Conservation (phyloP, 202 grass and related monocot species). For the Miscanthus sacchariflorus region DNA sequence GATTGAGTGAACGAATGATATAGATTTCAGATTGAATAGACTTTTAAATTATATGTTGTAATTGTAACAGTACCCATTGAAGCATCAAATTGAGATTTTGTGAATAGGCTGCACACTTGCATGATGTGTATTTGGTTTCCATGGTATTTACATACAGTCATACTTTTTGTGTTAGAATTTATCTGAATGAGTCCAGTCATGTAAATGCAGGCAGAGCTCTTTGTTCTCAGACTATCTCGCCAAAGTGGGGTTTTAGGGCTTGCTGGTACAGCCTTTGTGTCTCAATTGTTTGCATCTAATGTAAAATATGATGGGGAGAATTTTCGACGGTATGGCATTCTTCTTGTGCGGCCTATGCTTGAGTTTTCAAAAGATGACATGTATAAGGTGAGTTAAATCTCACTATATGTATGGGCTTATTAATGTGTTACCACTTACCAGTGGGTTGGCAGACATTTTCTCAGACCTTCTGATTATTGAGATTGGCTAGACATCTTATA, state of each 20-base stretch:
- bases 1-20: constrained; percentile 33
- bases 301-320: constrained; percentile 62
- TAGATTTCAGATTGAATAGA: constrained; percentile 7
- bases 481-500: not conserved
- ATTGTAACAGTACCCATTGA: not conserved
- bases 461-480: constrained; percentile 12
- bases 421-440: constrained; percentile 2
- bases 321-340: constrained; percentile 50
- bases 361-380: constrained; percentile 96
- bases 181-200: constrained; percentile 38
- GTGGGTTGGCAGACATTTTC: constrained; percentile 24
- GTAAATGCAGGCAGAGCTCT: constrained; percentile 83
- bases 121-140: not conserved
- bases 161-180: constrained; percentile 11
- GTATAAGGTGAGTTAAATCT: constrained; percentile 75
- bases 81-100: constrained; percentile 8
- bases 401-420: constrained; percentile 6
- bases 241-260: constrained; percentile 95
- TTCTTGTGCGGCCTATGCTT: constrained; percentile 95
- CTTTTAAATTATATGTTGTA: not conserved
- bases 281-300: constrained; percentile 72
- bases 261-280: constrained; percentile 91
- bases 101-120: constrained; percentile 24
- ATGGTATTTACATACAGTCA: not conserved
- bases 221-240: constrained; percentile 91